phyloP scores from a whole-genome alignment of 495 filamentous ascomycete species.

The Thermothielavioides terrestris region DNA sequence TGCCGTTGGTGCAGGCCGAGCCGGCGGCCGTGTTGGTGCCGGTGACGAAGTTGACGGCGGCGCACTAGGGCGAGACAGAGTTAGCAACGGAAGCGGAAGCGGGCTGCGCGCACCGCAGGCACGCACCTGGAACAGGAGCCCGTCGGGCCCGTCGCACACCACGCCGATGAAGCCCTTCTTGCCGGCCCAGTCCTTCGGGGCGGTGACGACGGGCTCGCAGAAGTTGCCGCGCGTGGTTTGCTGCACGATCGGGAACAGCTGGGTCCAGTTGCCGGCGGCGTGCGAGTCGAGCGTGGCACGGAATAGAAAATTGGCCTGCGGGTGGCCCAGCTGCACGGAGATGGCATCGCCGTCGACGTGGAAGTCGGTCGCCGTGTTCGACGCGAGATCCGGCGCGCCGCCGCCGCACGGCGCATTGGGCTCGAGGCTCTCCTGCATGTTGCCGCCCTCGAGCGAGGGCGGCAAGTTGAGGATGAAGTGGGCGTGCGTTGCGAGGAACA shows the following conservation, averaged over 20 bases:
- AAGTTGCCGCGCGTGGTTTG: conserved; percentile 40
- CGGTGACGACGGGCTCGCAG: conserved; percentile 33
- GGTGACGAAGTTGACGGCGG: conserved; percentile 42
- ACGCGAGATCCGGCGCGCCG: conserved; percentile 29
- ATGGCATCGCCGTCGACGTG: conserved; percentile 43
- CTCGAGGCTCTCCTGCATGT: conserved; percentile 35
- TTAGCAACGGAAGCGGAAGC: too few species aligned
- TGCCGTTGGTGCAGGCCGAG: conserved; percentile 36
- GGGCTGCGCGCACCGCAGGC: too few species aligned
- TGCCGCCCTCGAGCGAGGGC: conserved; percentile 30
- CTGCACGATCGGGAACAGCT: conserved; percentile 36
- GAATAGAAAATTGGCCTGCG: conserved; percentile 41
- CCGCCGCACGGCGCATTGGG: conserved; percentile 40
- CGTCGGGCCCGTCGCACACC: conserved; percentile 36
- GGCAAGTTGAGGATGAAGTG: conserved; percentile 43
- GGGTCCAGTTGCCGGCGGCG: conserved; percentile 39
- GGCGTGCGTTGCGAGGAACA: conserved; percentile 29
- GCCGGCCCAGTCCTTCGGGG: conserved; percentile 37
- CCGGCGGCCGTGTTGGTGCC: conserved; percentile 21
- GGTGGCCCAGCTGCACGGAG: conserved; percentile 32
- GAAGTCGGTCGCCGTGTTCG: conserved; percentile 36
- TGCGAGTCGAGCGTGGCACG: conserved; percentile 40
- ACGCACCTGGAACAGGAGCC: conserved; percentile 44
- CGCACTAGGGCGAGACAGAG: too few species aligned
- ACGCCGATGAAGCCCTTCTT: conserved; percentile 42